A percentile compares a stretch with the other conserved stretches of the same genome.
phyloP scores from a whole-genome alignment of 2,329 filamentous ascomycete genomes.

The Ambrosiella beaveri region DNA sequence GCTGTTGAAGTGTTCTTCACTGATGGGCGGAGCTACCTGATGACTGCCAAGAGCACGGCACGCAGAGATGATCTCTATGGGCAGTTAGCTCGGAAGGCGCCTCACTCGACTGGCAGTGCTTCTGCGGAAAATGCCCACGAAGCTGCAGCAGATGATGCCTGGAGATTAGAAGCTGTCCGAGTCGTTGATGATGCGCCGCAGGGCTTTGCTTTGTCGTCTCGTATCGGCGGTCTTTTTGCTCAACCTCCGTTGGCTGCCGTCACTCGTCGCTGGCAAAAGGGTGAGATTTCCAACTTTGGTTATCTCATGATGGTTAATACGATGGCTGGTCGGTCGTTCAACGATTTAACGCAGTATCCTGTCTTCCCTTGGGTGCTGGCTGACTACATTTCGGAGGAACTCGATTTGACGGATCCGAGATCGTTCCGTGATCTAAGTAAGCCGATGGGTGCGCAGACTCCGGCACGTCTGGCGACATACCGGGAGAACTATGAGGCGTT shows the following conservation, averaged over 20 bases:
- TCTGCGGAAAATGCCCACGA: conserved; percentile 40
- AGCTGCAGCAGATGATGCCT: conserved; percentile 50
- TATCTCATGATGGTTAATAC: conserved; percentile 98
- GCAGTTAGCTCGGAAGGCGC: conserved; percentile 61
- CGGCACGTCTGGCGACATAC: conserved; percentile 59
- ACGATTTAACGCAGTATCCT: conserved; percentile 93
- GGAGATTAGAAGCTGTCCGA: conserved; percentile 75
- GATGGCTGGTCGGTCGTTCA: conserved; percentile 91
- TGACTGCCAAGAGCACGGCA: conserved; percentile 62
- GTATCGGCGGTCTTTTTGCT: conserved; percentile 65
- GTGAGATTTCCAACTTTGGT: conserved; percentile 96
- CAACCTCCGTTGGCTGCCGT: conserved; percentile 48
- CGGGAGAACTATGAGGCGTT: conserved; percentile 73
- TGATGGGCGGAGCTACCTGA: conserved; percentile 82
- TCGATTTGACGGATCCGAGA: conserved; percentile 69
- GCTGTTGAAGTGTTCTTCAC: conserved; percentile 96
- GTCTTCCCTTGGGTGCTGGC: conserved; percentile 96
- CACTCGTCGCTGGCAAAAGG: conserved; percentile 77
- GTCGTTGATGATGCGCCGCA: conserved; percentile 19
- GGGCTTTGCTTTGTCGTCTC: conserved; percentile 42
- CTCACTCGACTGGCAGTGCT: conserved; percentile 53
- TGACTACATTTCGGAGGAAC: conserved; percentile 84
- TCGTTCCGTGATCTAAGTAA: conserved; percentile 85
- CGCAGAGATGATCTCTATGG: conserved; percentile 65
- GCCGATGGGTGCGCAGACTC: conserved; percentile 85